These are phyloP conservation scores for Carex myosuroides DNA, from an alignment of 176 grass and related monocot genomes.

Conservation along the genomic window DNA sequence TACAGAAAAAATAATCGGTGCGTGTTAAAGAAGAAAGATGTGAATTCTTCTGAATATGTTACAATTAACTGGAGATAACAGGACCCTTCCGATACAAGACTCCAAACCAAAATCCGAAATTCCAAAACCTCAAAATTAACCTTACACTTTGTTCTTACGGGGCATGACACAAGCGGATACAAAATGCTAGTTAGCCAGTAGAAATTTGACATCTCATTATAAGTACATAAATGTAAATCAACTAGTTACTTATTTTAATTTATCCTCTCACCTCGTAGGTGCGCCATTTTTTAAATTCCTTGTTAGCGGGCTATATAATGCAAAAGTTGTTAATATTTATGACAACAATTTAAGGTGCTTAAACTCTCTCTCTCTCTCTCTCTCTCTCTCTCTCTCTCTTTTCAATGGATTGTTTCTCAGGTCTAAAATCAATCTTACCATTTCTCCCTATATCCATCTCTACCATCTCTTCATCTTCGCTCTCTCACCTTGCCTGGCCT, in stretches of 20 bases:
- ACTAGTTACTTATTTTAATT: not conserved
- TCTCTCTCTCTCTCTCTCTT: not conserved
- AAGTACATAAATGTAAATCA: not conserved
- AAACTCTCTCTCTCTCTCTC: not conserved
- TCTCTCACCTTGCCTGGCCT: not conserved
- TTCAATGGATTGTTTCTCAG: constrained; percentile 4
- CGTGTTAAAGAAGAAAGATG: too few species aligned
- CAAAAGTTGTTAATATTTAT: not conserved
- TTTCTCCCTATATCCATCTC: constrained; percentile 1
- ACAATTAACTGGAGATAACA: not conserved
- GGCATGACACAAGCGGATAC: not conserved
- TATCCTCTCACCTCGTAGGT: not conserved
- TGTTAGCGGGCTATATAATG: not conserved
- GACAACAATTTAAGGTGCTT: not conserved
- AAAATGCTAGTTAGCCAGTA: not conserved
- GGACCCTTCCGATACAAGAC: not conserved
- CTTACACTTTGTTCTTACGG: not conserved
- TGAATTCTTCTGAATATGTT: too few species aligned
- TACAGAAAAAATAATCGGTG: too few species aligned
- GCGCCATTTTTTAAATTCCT: not conserved
- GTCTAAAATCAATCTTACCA: constrained; percentile 18
- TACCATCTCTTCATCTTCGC: not conserved
- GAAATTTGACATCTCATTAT: not conserved
- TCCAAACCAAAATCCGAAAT: not conserved
- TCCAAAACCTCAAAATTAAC: not conserved